Base-by-base conservation (phyloP, 169 alveolate species). In the Plasmodium blacklocki region DNA sequence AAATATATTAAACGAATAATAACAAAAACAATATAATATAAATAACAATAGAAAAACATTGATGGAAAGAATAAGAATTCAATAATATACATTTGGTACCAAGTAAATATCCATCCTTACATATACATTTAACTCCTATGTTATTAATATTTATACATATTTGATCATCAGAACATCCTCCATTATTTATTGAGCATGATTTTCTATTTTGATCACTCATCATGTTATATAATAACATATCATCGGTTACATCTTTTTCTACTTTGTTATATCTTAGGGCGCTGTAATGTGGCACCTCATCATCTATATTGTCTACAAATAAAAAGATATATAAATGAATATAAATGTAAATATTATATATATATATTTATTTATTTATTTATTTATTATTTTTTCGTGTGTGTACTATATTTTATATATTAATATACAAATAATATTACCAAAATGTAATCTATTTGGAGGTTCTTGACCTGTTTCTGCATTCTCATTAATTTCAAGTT, bases 91-190 rank as follows among this genome's bases (percentile, higher is more conserved):
- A 73, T 43, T 14, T 52, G 8, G 12, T 21, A 19, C 67, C 73
- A 12, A 73, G 14, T 56, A 58, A 73, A 56, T 45, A 23, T 21
- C 86, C 86, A 12, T 73, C 86, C 50, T 73, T 73, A 73, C 86
- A 73, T 45, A 73, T 21, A 45, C 86, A 73, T 63, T 23, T 56
- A 15, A 73, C 23, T 12, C 70, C 72, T 3, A 52, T 21, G 45
- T 73, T 52, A 29, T n/a, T 29, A 6, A 56, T 73, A 19, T 32
- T 29, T 56, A 73, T 73, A 47, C 86, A 73, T 73, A 73, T 23
- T 73, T 73, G 68, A 47, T 73, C 86, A 3, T 73, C 59, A 23
- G 49, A 14, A 62, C 86, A 73, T 14, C 86, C 86, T 9, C 86
- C 86, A 14, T 73, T 73, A 43, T 73, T 58, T 11, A 52, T 56